Conservation (phyloP, 345 rosid species). For the Camelina sativa region DNA sequence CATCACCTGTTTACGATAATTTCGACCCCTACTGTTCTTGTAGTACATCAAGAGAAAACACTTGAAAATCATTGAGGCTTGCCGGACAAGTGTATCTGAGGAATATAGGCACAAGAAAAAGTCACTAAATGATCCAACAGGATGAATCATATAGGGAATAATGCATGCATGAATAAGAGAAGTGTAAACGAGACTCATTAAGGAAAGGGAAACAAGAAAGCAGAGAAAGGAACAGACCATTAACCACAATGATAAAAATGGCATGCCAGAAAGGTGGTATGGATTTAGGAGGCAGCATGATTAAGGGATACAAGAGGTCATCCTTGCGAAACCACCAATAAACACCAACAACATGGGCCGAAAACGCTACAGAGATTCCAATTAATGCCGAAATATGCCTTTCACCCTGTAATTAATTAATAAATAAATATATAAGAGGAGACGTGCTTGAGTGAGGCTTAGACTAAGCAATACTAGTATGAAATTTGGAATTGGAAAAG, state of each 20-base stretch:
- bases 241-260: slow-evolving; percentile 85
- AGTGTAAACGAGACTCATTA: neutral
- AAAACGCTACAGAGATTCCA: slow-evolving; percentile 72
- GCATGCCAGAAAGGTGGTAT: slow-evolving; percentile 99
- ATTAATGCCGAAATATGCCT: slow-evolving; percentile 79
- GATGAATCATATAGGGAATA: neutral
- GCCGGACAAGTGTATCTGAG: slow-evolving; percentile 92
- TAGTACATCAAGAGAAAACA: slow-evolving; percentile 88
- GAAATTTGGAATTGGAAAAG: neutral
- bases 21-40: slow-evolving; percentile 93
- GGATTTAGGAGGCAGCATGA: slow-evolving; percentile 96
- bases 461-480: neutral
- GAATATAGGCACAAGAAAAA: slow-evolving; percentile 32
- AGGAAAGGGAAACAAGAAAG: slow-evolving; percentile 27
- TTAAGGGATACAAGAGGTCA: slow-evolving; percentile 83
- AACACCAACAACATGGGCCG: slow-evolving; percentile 75
- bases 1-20: slow-evolving; percentile 90
- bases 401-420: slow-evolving; percentile 77
- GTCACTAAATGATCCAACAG: slow-evolving; percentile 28
- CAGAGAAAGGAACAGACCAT: slow-evolving; percentile 62
- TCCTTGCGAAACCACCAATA: slow-evolving; percentile 98
- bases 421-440: slow-evolving; percentile 25
- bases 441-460: slow-evolving; percentile 38
- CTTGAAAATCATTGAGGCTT: slow-evolving; percentile 87
- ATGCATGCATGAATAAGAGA: slow-evolving; percentile 8